Evolutionary conservation across 768 basidiomycete species (phyloP).

Genomic region (Cystoderma amianthinum): DNA sequence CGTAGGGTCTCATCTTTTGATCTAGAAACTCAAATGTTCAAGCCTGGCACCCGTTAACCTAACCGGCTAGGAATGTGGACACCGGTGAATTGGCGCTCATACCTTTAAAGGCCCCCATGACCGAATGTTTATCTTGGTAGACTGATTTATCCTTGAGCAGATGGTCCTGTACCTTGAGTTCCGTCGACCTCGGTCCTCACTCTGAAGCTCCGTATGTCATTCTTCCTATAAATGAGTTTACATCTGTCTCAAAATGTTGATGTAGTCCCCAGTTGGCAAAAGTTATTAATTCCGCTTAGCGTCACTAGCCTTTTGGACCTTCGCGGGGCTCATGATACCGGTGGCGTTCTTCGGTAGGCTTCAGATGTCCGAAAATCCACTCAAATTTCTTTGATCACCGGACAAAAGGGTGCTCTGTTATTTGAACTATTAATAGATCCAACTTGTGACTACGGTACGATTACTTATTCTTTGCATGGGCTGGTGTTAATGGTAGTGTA

Average conservation of each 20-base stretch:
- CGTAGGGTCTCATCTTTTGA: neutral
- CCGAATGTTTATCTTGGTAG: no score
- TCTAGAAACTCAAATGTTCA: neutral
- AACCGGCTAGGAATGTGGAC: neutral
- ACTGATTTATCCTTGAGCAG: no score
- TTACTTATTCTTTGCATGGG: no score
- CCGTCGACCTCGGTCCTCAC: no score
- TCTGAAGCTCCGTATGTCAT: no score
- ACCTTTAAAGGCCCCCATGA: neutral
- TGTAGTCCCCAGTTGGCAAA: neutral
- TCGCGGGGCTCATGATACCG: neutral
- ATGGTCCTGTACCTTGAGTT: neutral
- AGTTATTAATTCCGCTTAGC: neutral
- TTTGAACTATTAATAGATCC: no score
- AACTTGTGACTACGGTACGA: no score
- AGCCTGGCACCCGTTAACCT: neutral
- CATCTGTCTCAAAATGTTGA: neutral
- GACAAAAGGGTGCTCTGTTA: no score
- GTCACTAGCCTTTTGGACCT: neutral
- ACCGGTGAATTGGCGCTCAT: neutral
- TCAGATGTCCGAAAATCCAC: neutral
- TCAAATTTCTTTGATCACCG: neutral
- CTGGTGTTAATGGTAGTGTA: no score
- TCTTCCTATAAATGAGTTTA: no score
- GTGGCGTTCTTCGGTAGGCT: neutral